Evolutionary conservation across 805 yeast genomes (phyloP), one percentile per base, ranked within the genome.

Genomic region (Barnettozyma salicaria): DNA sequence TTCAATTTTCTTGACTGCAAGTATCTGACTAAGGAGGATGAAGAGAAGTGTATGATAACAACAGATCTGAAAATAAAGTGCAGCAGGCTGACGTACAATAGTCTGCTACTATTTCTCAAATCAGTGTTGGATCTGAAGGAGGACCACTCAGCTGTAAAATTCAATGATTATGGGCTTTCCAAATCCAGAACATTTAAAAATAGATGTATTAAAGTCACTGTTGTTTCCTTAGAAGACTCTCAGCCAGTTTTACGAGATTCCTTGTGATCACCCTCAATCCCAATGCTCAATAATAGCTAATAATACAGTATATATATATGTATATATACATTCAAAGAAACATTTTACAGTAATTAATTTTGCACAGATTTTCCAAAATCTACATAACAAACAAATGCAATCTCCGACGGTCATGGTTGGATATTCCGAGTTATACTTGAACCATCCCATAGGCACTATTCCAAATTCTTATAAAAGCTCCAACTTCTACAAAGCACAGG

Each of bases 41-140:
- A n/a, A n/a, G n/a, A n/a, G n/a, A n/a, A n/a, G n/a, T n/a, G 21
- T 7, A 16, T 14, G 4, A 10, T 30, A 6, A 23, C 19, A 6
- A 30, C 11, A 14, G 14, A 26, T 7, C n/a, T 40, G 9, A 20
- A 16, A 8, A 22, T 40, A 10, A 30, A 32, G n/a, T 36, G 40
- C 13, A 17, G 31, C 9, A 32, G 43, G 22, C 22, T 36, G 25
- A 32, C 35, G 6, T 36, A 28, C 30, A 40, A 40, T 26, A 32
- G 32, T n/a, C 18, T 40, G 12, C 8, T 14, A 6, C 26, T 40
- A 4, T 40, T 24, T 17, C 18, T 36, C 10, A 21, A 21, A 25
- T n/a, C 28, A 2, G 34, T 32, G 8, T 23, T 40, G n/a, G 18
- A 32, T 7, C n/a, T 40, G 23, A 9, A 20, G 14, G 40, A 32